Percentiles rank a stretch among this genome's conserved stretches.
Evolutionary conservation across 768 basidiomycete species (phyloP).

Genomic region (Plicaturopsis crispa): DNA sequence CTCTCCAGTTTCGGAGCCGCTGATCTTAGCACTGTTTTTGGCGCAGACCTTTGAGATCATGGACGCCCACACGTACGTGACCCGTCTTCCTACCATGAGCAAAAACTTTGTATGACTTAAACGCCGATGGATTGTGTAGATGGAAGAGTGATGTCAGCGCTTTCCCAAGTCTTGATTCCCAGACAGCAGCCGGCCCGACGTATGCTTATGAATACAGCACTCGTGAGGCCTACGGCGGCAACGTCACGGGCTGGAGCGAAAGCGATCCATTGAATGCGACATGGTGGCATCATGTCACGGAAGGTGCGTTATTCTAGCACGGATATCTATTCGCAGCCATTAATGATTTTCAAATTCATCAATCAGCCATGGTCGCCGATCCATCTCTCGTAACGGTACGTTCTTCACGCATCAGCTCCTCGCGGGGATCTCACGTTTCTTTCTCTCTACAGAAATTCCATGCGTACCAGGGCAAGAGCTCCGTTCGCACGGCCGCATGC

Average conservation of each 20-base stretch:
- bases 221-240: conserved; percentile 55
- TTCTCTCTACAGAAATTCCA: conserved; percentile 45
- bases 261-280: conserved; percentile 72
- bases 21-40: not conserved
- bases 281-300: conserved; percentile 76
- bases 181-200: conserved; percentile 50
- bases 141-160: conserved; percentile 59
- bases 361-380: conserved; percentile 56
- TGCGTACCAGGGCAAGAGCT: conserved; percentile 65
- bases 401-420: conserved; percentile 3
- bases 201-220: conserved; percentile 61
- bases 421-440: not conserved
- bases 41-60: conserved; percentile 67
- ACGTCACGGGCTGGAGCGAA: conserved; percentile 53
- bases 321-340: conserved; percentile 35
- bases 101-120: not conserved
- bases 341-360: too few relatives aligned
- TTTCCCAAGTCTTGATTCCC: conserved; percentile 50
- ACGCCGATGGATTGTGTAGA: too few relatives aligned
- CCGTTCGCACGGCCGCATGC: conserved; percentile 45
- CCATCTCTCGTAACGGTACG: conserved; percentile 50
- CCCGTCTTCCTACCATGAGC: not conserved
- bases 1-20: not conserved
- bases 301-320: too few relatives aligned
- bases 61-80: conserved; percentile 67